These are phyloP conservation scores for Poronia punctata DNA, from an alignment of 495 filamentous ascomycete species.

Conservation along the genomic window DNA sequence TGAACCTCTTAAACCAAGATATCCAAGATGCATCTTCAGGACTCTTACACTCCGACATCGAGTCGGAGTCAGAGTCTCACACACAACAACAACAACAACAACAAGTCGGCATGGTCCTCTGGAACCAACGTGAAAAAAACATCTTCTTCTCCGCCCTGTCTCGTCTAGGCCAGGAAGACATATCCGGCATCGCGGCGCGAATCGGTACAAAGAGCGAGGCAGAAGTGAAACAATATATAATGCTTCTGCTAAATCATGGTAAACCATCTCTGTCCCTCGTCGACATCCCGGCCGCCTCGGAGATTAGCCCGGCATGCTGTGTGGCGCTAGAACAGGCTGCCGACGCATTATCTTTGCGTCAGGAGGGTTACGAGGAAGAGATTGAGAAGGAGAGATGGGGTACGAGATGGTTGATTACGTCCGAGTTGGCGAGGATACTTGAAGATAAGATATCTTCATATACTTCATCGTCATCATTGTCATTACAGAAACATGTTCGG, in stretches of 20 bases:
- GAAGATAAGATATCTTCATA: too few species aligned
- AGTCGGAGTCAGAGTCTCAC: constrained; percentile 12
- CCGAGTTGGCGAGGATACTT: constrained; percentile 42
- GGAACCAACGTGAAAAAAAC: constrained; percentile 65
- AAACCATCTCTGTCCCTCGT: constrained; percentile 24
- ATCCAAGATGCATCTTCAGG: constrained; percentile 36
- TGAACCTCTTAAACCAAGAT: constrained; percentile 51
- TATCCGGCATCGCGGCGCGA: constrained; percentile 51
- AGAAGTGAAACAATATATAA: constrained; percentile 65
- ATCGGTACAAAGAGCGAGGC: constrained; percentile 66
- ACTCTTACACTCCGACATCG: constrained; percentile 15
- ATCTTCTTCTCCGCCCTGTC: constrained; percentile 58
- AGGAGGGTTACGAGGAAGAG: constrained; percentile 49
- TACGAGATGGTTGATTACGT: constrained; percentile 31
- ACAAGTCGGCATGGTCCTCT: constrained; percentile 62
- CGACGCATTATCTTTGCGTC: constrained; percentile 49
- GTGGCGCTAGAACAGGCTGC: constrained; percentile 61
- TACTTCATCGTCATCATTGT: too few species aligned
- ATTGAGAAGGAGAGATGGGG: constrained; percentile 49
- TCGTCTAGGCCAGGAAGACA: constrained; percentile 53
- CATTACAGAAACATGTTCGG: too few species aligned
- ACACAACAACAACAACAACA: too few species aligned
- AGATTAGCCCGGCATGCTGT: constrained; percentile 61
- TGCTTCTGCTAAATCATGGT: too few species aligned
- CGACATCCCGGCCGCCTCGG: constrained; percentile 64